Evolutionary conservation across 129 eudicot genomes (phyloP).

Genomic region (Centella asiatica): DNA sequence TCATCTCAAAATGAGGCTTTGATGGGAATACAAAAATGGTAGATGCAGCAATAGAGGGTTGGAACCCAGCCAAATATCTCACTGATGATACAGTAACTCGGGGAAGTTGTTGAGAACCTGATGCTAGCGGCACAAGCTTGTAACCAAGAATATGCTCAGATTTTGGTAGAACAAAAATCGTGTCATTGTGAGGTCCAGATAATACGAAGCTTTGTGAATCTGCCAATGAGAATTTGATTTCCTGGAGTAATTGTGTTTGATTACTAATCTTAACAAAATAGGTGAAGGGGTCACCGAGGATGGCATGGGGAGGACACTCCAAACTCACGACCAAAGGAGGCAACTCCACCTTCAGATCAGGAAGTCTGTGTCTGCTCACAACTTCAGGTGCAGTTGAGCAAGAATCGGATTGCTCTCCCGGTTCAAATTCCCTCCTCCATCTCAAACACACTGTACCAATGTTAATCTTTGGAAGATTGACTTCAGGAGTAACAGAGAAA

Average conservation of each 20-base stretch:
- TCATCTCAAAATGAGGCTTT: slow-evolving; percentile 45
- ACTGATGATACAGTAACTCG: slow-evolving; percentile 57
- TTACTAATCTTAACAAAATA: slow-evolving; percentile 63
- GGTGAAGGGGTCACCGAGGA: slow-evolving; percentile 70
- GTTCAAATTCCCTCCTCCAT: slow-evolving; percentile 56
- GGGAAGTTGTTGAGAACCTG: slow-evolving; percentile 81
- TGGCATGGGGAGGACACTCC: slow-evolving; percentile 83
- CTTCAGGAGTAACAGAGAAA: slow-evolving; percentile 54
- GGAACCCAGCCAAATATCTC: slow-evolving; percentile 71
- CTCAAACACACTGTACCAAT: slow-evolving; percentile 60
- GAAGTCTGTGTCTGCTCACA: slow-evolving; percentile 62
- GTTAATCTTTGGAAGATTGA: slow-evolving; percentile 28
- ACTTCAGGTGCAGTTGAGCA: slow-evolving; percentile 33
- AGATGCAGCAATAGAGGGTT: slow-evolving; percentile 68
- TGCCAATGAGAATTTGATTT: slow-evolving; percentile 62
- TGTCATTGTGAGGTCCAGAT: slow-evolving; percentile 75
- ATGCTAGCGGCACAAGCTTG: slow-evolving; percentile 70
- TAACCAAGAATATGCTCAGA: slow-evolving; percentile 55
- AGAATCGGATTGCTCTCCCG: slow-evolving; percentile 14
- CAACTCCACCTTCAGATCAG: slow-evolving; percentile 64
- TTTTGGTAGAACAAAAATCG: slow-evolving; percentile 62
- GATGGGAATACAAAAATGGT: slow-evolving; percentile 79
- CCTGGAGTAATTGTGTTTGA: slow-evolving; percentile 67
- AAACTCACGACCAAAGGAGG: slow-evolving; percentile 60
- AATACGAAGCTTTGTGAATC: slow-evolving; percentile 87